phyloP scores from a whole-genome alignment of 2,329 filamentous ascomycete genomes.

The Coniochaeta hoffmannii region DNA sequence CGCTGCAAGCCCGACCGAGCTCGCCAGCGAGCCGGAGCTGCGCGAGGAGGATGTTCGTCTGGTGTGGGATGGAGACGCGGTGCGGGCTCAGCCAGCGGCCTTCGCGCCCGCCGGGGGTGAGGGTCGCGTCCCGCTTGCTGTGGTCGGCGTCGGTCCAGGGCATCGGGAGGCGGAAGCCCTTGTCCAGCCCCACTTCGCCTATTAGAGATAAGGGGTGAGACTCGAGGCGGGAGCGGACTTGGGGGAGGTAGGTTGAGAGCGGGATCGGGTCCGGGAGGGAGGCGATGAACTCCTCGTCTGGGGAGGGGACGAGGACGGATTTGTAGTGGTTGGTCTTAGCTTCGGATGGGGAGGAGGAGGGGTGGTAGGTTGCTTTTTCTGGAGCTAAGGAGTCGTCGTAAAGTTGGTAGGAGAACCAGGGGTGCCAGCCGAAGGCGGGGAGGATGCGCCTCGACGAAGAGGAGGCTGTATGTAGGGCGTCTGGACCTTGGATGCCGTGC shows the following conservation, averaged over 20 bases:
- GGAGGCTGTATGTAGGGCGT: background rate
- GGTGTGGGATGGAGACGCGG: conserved; percentile 61
- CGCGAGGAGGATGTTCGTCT: conserved; percentile 55
- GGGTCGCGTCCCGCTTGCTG: conserved; percentile 31
- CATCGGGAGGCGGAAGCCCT: conserved; percentile 65
- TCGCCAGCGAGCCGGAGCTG: conserved; percentile 68
- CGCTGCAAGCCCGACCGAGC: conserved; percentile 55
- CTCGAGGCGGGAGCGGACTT: conserved; percentile 48
- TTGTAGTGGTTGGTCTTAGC: conserved; percentile 52
- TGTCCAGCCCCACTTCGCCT: conserved; percentile 73
- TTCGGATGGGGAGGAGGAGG: conserved; percentile 12
- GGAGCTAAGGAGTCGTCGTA: conserved; percentile 46
- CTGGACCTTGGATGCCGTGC: conserved; percentile 35
- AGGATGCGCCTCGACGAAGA: conserved; percentile 25
- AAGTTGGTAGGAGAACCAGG: conserved; percentile 77
- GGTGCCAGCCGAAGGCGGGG: conserved; percentile 81
- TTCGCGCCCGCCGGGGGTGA: conserved; percentile 66
- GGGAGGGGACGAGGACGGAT: conserved; percentile 52
- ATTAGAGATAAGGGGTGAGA: conserved; percentile 58
- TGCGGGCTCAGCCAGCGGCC: conserved; percentile 61
- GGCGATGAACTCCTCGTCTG: conserved; percentile 36
- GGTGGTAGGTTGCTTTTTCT: conserved; percentile 28
- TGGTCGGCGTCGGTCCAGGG: conserved; percentile 37
- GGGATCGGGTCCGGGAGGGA: conserved; percentile 17
- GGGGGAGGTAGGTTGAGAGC: conserved; percentile 18